Percentiles rank a stretch among this genome's conserved stretches.
Evolutionary conservation across 2,329 filamentous ascomycete genomes (phyloP).

Genomic region (Pyrenophora seminiperda): DNA sequence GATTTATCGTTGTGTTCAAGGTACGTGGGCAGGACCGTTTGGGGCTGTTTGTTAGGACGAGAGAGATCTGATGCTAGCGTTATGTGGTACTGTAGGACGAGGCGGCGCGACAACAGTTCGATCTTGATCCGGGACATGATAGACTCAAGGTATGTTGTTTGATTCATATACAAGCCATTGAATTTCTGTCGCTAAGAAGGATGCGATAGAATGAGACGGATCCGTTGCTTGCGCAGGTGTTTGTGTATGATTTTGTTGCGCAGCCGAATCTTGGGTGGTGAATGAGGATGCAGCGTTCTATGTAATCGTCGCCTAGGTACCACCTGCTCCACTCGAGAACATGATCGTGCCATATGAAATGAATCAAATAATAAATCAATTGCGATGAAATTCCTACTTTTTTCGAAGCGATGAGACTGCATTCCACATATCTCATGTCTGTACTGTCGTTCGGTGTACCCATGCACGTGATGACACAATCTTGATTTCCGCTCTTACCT

Average conservation of each 20-base stretch:
- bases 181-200: neutral
- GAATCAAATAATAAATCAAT: no score
- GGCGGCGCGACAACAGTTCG: constrained; percentile 28
- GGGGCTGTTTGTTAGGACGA: no score
- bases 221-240: constrained; percentile 31
- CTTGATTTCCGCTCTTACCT: no score
- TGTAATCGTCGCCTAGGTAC: no score
- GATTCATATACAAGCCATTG: neutral
- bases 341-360: no score
- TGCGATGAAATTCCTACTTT: no score
- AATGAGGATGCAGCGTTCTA: neutral
- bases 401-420: no score
- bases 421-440: no score
- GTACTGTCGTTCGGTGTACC: no score
- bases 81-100: constrained; percentile 28
- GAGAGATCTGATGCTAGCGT: neutral
- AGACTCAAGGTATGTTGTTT: constrained; percentile 29
- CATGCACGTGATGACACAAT: no score
- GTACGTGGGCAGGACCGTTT: constrained; percentile 10
- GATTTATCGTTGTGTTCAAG: constrained; percentile 36
- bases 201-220: constrained; percentile 31
- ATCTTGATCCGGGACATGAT: constrained; percentile 31
- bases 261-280: constrained; percentile 35
- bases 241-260: constrained; percentile 37
- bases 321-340: no score